These are phyloP conservation scores for Echites panduratus DNA, from an alignment of 257 asterid species.

Conservation along the genomic window DNA sequence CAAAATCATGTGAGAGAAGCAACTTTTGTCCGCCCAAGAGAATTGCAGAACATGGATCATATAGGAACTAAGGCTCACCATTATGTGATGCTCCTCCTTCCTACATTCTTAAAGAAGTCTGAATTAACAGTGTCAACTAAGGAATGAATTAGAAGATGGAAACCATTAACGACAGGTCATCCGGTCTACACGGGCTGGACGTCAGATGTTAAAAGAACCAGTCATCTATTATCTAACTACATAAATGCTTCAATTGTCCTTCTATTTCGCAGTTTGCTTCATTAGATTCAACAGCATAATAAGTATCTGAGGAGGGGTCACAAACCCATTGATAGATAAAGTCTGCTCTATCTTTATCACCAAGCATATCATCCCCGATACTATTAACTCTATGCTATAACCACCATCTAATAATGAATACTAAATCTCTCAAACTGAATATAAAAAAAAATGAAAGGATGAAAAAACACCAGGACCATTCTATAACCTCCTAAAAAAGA, in stretches of 20 bases:
- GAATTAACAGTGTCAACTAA: neutral
- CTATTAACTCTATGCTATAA: neutral
- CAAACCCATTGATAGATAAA: neutral
- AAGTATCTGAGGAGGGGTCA: neutral
- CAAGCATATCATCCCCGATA: neutral
- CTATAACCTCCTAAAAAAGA: neutral
- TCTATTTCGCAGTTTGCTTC: neutral
- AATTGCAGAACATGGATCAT: neutral
- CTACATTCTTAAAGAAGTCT: neutral
- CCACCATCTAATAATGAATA: neutral
- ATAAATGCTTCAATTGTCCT: neutral
- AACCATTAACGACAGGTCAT: neutral
- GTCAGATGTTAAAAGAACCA: neutral
- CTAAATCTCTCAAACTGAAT: too few relatives aligned
- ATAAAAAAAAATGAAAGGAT: neutral
- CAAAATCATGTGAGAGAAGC: neutral
- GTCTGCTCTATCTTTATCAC: neutral
- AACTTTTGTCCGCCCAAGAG: neutral
- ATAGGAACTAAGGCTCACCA: neutral
- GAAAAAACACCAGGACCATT: neutral
- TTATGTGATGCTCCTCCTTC: neutral
- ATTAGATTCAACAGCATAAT: neutral
- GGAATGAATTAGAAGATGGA: neutral
- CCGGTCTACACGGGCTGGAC: neutral
- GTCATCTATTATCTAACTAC: neutral